A percentile compares a stretch with the other conserved stretches of the same genome.
phyloP scores from a whole-genome alignment of 2,329 filamentous ascomycete species.

The Diplocarpon rosae region DNA sequence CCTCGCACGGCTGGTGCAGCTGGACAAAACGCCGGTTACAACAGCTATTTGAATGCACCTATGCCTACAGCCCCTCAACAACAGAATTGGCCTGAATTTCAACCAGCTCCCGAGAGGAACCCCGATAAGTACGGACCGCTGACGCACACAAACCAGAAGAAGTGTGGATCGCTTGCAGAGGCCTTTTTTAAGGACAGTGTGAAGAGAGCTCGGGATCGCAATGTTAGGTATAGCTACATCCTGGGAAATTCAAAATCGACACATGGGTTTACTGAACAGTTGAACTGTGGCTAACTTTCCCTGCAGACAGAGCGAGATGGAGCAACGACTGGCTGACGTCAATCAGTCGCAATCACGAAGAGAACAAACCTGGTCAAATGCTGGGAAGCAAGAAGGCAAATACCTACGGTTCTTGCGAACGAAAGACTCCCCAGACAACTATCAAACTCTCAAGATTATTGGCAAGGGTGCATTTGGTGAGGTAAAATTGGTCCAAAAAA shows the following conservation, averaged over 20 bases:
- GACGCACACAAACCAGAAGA: conserved; percentile 60
- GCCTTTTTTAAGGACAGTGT: conserved; percentile 99
- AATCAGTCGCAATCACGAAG: conserved; percentile 65
- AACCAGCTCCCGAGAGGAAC: conserved; percentile 72
- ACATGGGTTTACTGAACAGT: too few species aligned
- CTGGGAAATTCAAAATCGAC: too few species aligned
- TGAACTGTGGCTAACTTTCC: conserved; percentile 1
- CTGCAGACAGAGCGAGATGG: conserved; percentile 77
- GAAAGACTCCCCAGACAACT: conserved; percentile 88
- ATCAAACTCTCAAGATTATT: conserved; percentile 93
- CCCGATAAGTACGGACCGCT: conserved; percentile 63
- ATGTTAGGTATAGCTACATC: conserved; percentile 59
- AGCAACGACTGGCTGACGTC: conserved; percentile 71
- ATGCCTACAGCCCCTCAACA: conserved; percentile 47
- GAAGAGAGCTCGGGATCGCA: conserved; percentile 86
- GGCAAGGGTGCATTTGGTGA: conserved; percentile 98
- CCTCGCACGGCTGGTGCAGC: conserved; percentile 73
- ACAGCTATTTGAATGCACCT: conserved; percentile 56
- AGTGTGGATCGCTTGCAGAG: conserved; percentile 59
- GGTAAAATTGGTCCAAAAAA: conserved; percentile 94
- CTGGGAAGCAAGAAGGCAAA: conserved; percentile 79
- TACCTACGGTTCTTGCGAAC: conserved; percentile 91
- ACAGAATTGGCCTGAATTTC: conserved; percentile 56
- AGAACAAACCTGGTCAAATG: conserved; percentile 73
- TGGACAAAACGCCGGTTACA: conserved; percentile 51